Percentiles rank a stretch among this genome's conserved stretches.
phyloP scores from a whole-genome alignment of 345 rosid genomes.

The Kandelia obovata region DNA sequence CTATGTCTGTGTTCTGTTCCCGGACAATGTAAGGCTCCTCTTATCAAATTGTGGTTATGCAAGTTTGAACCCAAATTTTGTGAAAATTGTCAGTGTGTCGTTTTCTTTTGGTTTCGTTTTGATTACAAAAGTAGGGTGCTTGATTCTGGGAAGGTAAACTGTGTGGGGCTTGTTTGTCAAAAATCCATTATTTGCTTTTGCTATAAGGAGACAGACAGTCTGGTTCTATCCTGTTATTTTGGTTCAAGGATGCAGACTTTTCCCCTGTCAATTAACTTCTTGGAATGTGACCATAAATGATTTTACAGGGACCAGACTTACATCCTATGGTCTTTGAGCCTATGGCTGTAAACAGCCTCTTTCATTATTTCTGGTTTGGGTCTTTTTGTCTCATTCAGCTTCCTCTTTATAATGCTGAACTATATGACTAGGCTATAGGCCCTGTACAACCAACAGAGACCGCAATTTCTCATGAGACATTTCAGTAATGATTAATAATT shows the following conservation, averaged over 20 bases:
- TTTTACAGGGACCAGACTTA: too few species aligned
- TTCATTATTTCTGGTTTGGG: too few species aligned
- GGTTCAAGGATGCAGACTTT: neutral
- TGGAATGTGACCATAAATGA: too few species aligned
- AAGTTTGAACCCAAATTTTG: neutral
- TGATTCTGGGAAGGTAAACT: neutral
- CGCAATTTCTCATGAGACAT: too few species aligned
- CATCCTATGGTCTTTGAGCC: too few species aligned
- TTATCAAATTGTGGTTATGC: neutral
- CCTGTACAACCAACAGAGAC: too few species aligned
- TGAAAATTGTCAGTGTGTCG: neutral
- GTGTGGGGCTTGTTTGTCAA: neutral
- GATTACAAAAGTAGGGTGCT: neutral
- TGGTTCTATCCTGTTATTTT: neutral
- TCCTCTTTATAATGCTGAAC: too few species aligned
- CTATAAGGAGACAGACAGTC: neutral
- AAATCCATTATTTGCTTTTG: neutral
- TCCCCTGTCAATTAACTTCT: too few species aligned
- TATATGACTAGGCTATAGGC: too few species aligned
- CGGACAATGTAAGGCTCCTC: slow-evolving; percentile 4
- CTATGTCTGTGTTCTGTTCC: slow-evolving; percentile 9
- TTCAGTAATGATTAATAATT: too few species aligned
- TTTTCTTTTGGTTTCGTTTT: neutral
- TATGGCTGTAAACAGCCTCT: too few species aligned
- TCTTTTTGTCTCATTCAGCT: too few species aligned